Percentiles rank a stretch among this genome's conserved stretches.
Conservation (phyloP, 2,329 filamentous ascomycete genomes). For the Scorias spongiosa region DNA sequence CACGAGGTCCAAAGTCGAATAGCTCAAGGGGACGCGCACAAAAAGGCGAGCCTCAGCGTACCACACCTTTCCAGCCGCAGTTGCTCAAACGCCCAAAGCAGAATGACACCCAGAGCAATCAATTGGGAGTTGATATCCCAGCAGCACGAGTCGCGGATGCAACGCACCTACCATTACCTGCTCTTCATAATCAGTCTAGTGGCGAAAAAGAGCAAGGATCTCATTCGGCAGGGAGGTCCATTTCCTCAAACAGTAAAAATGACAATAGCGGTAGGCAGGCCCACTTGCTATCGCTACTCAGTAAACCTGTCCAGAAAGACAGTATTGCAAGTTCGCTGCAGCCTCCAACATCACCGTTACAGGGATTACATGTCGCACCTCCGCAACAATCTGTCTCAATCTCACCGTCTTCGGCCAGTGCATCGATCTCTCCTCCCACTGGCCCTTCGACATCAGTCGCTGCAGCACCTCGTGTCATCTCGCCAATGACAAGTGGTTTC, state of each 20-base stretch:
- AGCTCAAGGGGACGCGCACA: too few relatives aligned
- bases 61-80: too few relatives aligned
- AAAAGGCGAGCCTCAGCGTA: too few relatives aligned
- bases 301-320: neutral
- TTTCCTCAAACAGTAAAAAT: too few relatives aligned
- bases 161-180: too few relatives aligned
- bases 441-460: neutral
- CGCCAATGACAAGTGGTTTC: neutral
- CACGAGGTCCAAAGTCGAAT: too few relatives aligned
- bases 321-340: slow-evolving; percentile 6
- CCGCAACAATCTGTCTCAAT: slow-evolving; percentile 1
- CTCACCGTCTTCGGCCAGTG: slow-evolving; percentile 3
- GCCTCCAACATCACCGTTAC: slow-evolving; percentile 13
- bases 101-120: slow-evolving; percentile 1
- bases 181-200: too few relatives aligned
- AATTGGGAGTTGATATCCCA: too few relatives aligned
- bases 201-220: too few relatives aligned
- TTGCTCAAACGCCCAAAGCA: slow-evolving; percentile 1
- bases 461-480: neutral
- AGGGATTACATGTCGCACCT: slow-evolving; percentile 3
- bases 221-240: too few relatives aligned
- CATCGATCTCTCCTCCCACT: too few relatives aligned
- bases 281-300: slow-evolving; percentile 5
- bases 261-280: slow-evolving; percentile 1
- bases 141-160: too few relatives aligned